Percentiles rank a stretch among this genome's conserved stretches.
Evolutionary conservation across 768 basidiomycete genomes (phyloP).

Genomic region (Termitomyces sp.): DNA sequence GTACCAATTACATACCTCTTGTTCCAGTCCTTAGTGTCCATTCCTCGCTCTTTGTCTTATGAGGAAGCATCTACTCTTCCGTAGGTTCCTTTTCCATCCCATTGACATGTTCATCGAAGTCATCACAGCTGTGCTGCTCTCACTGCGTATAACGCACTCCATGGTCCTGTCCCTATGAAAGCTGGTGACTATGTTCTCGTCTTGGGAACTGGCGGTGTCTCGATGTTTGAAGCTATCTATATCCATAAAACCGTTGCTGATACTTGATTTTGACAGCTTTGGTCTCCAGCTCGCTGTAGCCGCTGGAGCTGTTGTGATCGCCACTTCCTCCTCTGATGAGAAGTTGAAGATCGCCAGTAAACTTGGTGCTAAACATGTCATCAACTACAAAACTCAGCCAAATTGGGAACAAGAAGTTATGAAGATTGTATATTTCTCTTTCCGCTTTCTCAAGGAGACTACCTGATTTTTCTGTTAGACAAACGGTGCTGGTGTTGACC

Average conservation of each 20-base stretch:
- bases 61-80: slow-evolving; percentile 66
- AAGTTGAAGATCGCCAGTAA: slow-evolving; percentile 52
- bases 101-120: background rate
- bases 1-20: background rate
- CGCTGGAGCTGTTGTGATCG: slow-evolving; percentile 61
- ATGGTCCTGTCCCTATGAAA: slow-evolving; percentile 47
- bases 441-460: slow-evolving; percentile 1
- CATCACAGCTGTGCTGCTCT: slow-evolving; percentile 49
- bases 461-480: slow-evolving; percentile 27
- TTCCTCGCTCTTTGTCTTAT: slow-evolving; percentile 57
- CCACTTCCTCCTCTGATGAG: slow-evolving; percentile 63
- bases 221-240: slow-evolving; percentile 33
- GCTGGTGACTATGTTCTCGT: slow-evolving; percentile 58
- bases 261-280: slow-evolving; percentile 32
- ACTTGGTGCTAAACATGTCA: slow-evolving; percentile 50
- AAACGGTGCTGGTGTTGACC: slow-evolving; percentile 34
- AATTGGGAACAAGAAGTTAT: slow-evolving; percentile 56
- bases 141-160: slow-evolving; percentile 61
- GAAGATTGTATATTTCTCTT: slow-evolving; percentile 34
- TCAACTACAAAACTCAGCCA: slow-evolving; percentile 59
- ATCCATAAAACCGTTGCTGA: background rate
- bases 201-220: slow-evolving; percentile 56
- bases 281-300: slow-evolving; percentile 60
- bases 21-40: slow-evolving; percentile 41
- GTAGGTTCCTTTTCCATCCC: slow-evolving; percentile 22